These are phyloP conservation scores for Climacium dendroides DNA, from an alignment of 225 moss, liverwort and hornwort species.

Conservation along the genomic window DNA sequence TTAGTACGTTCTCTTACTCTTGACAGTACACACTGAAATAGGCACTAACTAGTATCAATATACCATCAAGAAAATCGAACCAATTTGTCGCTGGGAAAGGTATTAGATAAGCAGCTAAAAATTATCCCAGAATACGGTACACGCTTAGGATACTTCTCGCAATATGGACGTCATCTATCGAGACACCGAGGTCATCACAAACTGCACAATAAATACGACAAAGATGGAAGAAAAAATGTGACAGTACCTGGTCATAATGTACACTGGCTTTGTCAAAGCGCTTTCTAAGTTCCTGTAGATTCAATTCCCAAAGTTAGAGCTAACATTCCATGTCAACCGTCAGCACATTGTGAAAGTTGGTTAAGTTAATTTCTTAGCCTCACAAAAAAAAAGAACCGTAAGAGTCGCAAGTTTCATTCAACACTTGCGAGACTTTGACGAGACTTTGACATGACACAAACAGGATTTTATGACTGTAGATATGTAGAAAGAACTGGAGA, in stretches of 20 bases:
- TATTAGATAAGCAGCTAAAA: not conserved
- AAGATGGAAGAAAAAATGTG: not conserved
- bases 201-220: not conserved
- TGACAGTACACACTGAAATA: not conserved
- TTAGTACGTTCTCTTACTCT: not conserved
- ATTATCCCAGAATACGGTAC: not conserved
- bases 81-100: not conserved
- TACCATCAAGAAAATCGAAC: not conserved
- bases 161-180: not conserved
- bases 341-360: not conserved
- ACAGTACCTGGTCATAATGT: constrained; percentile 67
- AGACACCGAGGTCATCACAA: not conserved
- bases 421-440: not conserved
- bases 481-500: not conserved
- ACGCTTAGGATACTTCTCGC: not conserved
- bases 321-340: not conserved
- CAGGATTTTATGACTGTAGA: not conserved
- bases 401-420: not conserved
- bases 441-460: not conserved
- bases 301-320: not conserved
- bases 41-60: not conserved
- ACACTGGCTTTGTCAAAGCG: constrained; percentile 88
- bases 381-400: not conserved
- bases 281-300: constrained; percentile 70
- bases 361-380: not conserved